Evolutionary conservation across 2,329 filamentous ascomycete genomes (phyloP), one percentile per base, ranked within the genome.

Genomic region (Parascedosporium putredinis): DNA sequence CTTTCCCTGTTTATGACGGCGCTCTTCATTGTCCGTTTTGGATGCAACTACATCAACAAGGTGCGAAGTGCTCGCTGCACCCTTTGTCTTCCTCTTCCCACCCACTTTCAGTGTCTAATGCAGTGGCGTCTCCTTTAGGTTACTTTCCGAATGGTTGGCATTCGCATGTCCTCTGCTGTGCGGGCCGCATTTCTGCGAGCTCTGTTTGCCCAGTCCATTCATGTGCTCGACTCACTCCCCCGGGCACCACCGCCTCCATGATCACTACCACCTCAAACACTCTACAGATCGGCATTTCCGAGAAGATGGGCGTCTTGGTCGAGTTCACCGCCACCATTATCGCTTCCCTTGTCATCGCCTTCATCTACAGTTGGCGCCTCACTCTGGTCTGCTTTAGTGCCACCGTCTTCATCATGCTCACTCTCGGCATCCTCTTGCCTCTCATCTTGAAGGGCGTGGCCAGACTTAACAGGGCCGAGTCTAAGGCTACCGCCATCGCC

Each of bases 11-110:
- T 82, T 62, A 80, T 88, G 57, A 75, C 88, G 50, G 79, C 79
- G 50, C 68, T 89, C 5, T 89, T 88, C 61, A 63, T 88, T 36
- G 83, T 68, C 12, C 79, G 83, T 45, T 81, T 86, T 55, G 59
- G 67, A 16, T 66, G 86, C 36, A 78, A 76, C 52, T 88, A 86
- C 54, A 66, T 82, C 52, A 75, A 75, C 55, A 78, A 77, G 62
- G 72, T 72, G 56, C 31, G 54, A 18, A 12, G 43, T n/a, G 20
- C 16, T 23, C 18, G 10, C 24, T 10, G 5, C 24, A 45, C 14
- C 25, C 22, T 16, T 45, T n/a, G n/a, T n/a, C n/a, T n/a, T n/a
- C n/a, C n/a, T 14, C 2, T 9, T 27, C 18, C 16, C 29, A 20
- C 5, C 34, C 5, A 4, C 27, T 14, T 24, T 4, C 27, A 34